A percentile compares a stretch with the other conserved stretches of the same genome.
Evolutionary conservation across 768 basidiomycete genomes (phyloP).

Genomic region (Rhizopogon vinicolor): DNA sequence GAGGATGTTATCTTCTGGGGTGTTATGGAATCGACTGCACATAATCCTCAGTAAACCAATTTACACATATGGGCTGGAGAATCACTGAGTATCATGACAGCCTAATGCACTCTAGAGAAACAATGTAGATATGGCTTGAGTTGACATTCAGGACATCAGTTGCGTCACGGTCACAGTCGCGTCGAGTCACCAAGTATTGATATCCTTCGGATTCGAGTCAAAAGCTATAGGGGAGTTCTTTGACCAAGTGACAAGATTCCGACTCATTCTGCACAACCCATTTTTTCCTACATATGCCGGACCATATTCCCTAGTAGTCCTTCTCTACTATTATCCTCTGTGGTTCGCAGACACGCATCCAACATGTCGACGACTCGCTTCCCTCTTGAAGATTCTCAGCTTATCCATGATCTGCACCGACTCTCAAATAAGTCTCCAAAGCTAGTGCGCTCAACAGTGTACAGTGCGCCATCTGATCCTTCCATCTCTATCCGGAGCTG

Average conservation of each 20-base stretch:
- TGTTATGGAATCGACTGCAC: too few relatives aligned
- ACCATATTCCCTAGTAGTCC: neutral
- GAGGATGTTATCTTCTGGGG: too few relatives aligned
- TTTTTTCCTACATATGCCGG: constrained; percentile 13
- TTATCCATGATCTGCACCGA: constrained; percentile 49
- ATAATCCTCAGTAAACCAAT: too few relatives aligned
- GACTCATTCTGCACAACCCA: neutral
- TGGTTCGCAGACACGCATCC: constrained; percentile 1
- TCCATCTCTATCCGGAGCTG: constrained; percentile 67
- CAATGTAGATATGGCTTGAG: too few relatives aligned
- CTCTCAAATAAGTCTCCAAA: constrained; percentile 56
- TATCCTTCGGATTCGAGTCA: neutral
- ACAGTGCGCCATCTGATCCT: constrained; percentile 54
- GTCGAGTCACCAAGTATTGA: too few relatives aligned
- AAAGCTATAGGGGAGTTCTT: neutral
- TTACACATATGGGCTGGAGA: too few relatives aligned
- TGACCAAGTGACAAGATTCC: constrained; percentile 5
- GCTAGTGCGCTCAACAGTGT: constrained; percentile 56
- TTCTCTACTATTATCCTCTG: constrained; percentile 3
- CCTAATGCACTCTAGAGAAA: too few relatives aligned
- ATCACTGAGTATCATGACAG: too few relatives aligned
- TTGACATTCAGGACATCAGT: too few relatives aligned
- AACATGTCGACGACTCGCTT: constrained; percentile 20
- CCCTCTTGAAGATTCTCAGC: constrained; percentile 47
- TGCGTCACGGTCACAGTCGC: too few relatives aligned